Percentiles rank a stretch among this genome's conserved stretches.
Conservation (phyloP, 495 filamentous ascomycete genomes). For the Tuber indicum region DNA sequence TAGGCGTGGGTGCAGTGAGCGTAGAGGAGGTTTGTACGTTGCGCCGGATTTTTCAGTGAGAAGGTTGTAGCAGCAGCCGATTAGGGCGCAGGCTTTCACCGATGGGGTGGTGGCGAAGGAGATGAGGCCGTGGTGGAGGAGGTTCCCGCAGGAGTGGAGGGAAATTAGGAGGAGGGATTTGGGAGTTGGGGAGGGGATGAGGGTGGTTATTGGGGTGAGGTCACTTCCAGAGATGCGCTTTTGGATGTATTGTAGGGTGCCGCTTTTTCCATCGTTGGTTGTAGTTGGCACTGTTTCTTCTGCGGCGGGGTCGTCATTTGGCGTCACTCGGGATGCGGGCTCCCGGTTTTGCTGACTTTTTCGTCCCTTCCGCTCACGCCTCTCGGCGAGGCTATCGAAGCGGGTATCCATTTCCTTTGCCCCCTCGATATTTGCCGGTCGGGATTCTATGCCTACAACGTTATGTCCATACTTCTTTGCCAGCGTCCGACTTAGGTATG, state of each 20-base stretch:
- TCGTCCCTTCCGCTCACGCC: conserved; percentile 60
- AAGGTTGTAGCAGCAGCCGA: conserved; percentile 97
- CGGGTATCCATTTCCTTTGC: conserved; percentile 73
- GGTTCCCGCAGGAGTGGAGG: conserved; percentile 93
- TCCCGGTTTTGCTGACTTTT: conserved; percentile 57
- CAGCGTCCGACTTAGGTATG: conserved; percentile 83
- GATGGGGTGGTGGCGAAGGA: conserved; percentile 75
- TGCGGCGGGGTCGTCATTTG: conserved; percentile 52
- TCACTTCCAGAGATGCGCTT: conserved; percentile 46
- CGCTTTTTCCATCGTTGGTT: conserved; percentile 47
- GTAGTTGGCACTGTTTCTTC: conserved; percentile 35
- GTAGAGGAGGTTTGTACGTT: conserved; percentile 67
- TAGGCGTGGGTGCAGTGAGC: conserved; percentile 59
- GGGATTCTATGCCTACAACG: conserved; percentile 86
- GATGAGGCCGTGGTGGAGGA: conserved; percentile 87
- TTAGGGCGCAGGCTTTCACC: conserved; percentile 81
- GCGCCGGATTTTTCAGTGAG: conserved; percentile 83
- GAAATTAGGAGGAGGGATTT: conserved; percentile 74
- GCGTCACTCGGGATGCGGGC: conserved; percentile 47
- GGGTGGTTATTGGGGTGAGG: conserved; percentile 16
- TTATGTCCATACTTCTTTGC: conserved; percentile 80
- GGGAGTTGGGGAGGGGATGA: conserved; percentile 25
- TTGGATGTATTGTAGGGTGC: conserved; percentile 63
- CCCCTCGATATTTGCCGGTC: conserved; percentile 72
- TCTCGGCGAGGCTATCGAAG: conserved; percentile 68